Evolutionary conservation across 2,329 filamentous ascomycete species (phyloP), one percentile per base, ranked within the genome.

Genomic region (Fusarium pininemorale): DNA sequence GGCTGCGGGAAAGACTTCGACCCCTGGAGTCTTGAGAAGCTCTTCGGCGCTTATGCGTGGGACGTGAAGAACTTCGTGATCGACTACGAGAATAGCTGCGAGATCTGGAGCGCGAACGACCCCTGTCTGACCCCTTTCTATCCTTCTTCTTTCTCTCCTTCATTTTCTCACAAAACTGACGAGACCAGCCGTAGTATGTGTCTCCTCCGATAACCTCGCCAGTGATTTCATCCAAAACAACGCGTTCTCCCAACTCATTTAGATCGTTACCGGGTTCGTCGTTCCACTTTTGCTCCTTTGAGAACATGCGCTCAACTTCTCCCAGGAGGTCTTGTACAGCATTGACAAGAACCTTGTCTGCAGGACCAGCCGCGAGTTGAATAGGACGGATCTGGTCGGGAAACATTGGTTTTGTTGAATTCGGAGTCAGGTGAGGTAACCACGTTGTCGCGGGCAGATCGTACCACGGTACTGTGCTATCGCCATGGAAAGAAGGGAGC

Each of bases 111-210:
- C 67, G 72, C 6, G 85, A 84, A 8, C 82, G 80, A 9, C 81
- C 82, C 32, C 82, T 55, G 2, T 69, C 80, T 10, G 75, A 9
- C 72, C 63, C 66, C 42, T 68, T 70, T 22, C 60, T 58, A 6
- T 30, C 54, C 63, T 82, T 85, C 50, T 80, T 83, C 35, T 80
- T 82, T 42, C 88, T 85, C 57, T 86, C 83, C 82, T 92, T 94
- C 92, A 96, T 96, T 78, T 92, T 93, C 74, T 94, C 87, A 80
- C 94, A 97, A 75, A 97, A 96, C 2, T 86, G 85, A 44, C 89
- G 88, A 10, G 94, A 96, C 95, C 95, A 97, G 69, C 94, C 95
- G 79, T 97, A 97, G 81, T 97, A 97, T 2, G 93, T 94, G 72
- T 94, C 91, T 3, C 91, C 91, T 12, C 87, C 86, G 12, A 91